A percentile compares a stretch with the other conserved stretches of the same genome.
These are phyloP conservation scores for Trametes cingulata DNA, from an alignment of 768 basidiomycete species.

Conservation along the genomic window DNA sequence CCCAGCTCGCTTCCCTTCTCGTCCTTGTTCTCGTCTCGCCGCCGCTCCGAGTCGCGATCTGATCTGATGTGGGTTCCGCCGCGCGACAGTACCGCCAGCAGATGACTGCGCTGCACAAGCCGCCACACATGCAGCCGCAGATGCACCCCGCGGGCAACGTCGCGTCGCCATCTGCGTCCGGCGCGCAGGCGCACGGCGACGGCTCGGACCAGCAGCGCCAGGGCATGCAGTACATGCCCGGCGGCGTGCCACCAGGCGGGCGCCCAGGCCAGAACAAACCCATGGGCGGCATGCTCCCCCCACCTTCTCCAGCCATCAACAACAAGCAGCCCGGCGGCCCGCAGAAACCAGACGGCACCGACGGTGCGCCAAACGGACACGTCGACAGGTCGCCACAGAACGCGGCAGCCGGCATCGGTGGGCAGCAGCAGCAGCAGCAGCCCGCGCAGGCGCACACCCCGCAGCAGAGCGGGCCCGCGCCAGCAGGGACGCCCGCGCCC, in stretches of 20 bases:
- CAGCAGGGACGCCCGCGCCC: slow-evolving; percentile 31
- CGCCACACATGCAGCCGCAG: slow-evolving; percentile 19
- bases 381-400: slow-evolving; percentile 29
- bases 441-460: not conserved
- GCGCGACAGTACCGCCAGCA: slow-evolving; percentile 38
- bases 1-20: too few species aligned
- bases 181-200: slow-evolving; percentile 35
- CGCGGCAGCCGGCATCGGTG: slow-evolving; percentile 18
- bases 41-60: too few species aligned
- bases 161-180: slow-evolving; percentile 44
- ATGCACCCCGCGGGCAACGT: slow-evolving; percentile 38
- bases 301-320: slow-evolving; percentile 49
- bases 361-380: slow-evolving; percentile 16
- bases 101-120: slow-evolving; percentile 40
- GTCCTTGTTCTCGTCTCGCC: not conserved
- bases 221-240: slow-evolving; percentile 35
- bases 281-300: slow-evolving; percentile 50
- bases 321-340: slow-evolving; percentile 18
- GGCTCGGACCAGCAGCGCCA: slow-evolving; percentile 27
- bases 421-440: slow-evolving; percentile 6
- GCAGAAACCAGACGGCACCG: slow-evolving; percentile 17
- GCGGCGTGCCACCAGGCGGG: slow-evolving; percentile 32
- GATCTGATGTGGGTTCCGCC: not conserved
- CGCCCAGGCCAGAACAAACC: slow-evolving; percentile 37
- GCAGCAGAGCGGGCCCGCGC: slow-evolving; percentile 18